Base-by-base conservation (phyloP, 805 yeast genomes). In the Starmerella cellae region DNA sequence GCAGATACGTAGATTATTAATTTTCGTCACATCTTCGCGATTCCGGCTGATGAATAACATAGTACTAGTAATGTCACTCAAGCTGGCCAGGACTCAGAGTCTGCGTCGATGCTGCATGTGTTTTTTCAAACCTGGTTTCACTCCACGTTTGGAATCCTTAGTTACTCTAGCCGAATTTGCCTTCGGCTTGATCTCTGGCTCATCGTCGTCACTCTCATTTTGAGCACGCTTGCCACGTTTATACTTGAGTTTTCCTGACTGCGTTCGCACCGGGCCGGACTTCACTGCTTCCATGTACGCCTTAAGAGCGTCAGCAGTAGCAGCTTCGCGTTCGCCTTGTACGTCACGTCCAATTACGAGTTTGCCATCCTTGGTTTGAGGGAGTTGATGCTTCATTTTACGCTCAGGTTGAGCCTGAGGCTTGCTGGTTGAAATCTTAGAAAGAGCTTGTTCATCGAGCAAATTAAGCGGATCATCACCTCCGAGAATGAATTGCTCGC, bases 211-310 rank as follows among this genome's bases (percentile, higher is more conserved):
- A 37, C 67, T 73, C 29, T 71, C 74, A 19, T 71, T 70, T 19
- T 64, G 67, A 24, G 70, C 70, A 38, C 68, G 67, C 41, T 69
- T 67, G 38, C 75, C 71, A 59, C 79, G 76, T 64, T 80, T 82
- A 66, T 75, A 88, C 64, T 85, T 88, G 70, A 88, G 73, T 65
- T 76, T 84, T 62, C 87, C 87, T 66, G 75, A 76, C 67, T 83
- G 95, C 45, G 96, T 95, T 62, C 95, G 79, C 3, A 85, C 76
- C 24, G 97, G 97, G 20, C 91, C 96, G 54, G 80, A 82, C 60
- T 75, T 79, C 20, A 91, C 84, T 5, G 98, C 98, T 48, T 85
- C 95, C 51, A 85, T 73, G 60, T 91, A 91, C 0, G 96, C 97
- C 57, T 82, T 82, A 50, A 88, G 74, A 16, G 95, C 94, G 36